Evolutionary conservation across 495 filamentous ascomycete species (phyloP), one percentile per base, ranked within the genome.

Genomic region (Xylaria grammica): DNA sequence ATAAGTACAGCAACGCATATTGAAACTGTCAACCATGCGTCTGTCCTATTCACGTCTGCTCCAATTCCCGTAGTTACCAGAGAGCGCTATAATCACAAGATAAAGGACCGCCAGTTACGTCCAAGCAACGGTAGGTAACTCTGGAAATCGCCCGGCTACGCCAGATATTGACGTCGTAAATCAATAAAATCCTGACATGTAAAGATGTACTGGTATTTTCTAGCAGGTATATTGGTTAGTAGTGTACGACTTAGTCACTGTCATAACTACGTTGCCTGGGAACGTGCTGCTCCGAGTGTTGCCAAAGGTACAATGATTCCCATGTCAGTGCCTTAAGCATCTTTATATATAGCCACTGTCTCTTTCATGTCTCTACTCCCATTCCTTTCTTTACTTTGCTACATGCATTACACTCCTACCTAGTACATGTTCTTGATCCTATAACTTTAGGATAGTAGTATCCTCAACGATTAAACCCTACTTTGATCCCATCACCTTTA

Each of bases 291-390:
- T 9, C 26, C 9, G 6, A 3, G 17, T 32, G 50, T 53, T 36
- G 50, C 50, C 29, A 36, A 1, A 53, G 29, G 19, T 36, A 20
- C 19, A 29, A 26, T 29, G 27, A n/a, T 11, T 13, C 17, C n/a
- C 8, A 9, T n/a, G 30, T 13, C 36, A 30, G 29, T 34, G 50
- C 50, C 50, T 53, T 53, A 17, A 20, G 19, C 3, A 27, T 3
- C n/a, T 20, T 19, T 53, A 53, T 53, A 36, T 53, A 53, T 53
- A 36, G 3, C 30, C n/a, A n/a, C n/a, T n/a, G n/a, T n/a, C n/a
- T n/a, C n/a, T n/a, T n/a, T n/a, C n/a, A n/a, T n/a, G n/a, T n/a
- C n/a, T 36, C 29, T 19, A 53, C 29, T n/a, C 22, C 22, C 6
- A 51, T 27, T 51, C 26, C 7, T 52, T 36, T 36, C 15, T 17